These are phyloP conservation scores for Solanum hybrid DNA, from an alignment of 305 asterid species.

Conservation along the genomic window DNA sequence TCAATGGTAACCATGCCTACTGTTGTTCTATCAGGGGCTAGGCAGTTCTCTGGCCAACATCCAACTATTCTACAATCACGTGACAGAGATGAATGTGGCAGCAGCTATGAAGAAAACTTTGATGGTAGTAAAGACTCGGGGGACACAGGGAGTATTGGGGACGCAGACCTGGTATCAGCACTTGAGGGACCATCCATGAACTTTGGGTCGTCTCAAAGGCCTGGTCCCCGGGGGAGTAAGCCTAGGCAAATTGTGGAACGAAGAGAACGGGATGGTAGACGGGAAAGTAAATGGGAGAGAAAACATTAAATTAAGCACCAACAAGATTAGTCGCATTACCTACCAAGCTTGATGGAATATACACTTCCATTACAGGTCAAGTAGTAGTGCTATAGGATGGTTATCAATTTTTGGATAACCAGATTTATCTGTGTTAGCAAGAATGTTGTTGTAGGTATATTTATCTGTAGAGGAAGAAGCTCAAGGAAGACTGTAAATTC, in stretches of 20 bases:
- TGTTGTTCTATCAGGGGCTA: conserved; percentile 43
- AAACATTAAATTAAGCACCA: conserved; percentile 42
- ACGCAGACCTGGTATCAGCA: conserved; percentile 52
- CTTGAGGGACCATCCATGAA: conserved; percentile 58
- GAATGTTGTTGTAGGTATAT: neutral
- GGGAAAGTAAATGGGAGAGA: conserved; percentile 97
- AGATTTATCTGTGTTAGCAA: neutral
- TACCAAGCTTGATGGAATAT: neutral
- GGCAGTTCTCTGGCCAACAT: conserved; percentile 64
- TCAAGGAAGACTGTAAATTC: neutral
- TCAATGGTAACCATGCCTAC: conserved; percentile 29
- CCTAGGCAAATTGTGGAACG: conserved; percentile 76
- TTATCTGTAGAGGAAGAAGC: neutral
- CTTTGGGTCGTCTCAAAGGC: conserved; percentile 52
- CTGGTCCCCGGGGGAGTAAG: conserved; percentile 63
- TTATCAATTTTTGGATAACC: neutral
- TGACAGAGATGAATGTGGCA: conserved; percentile 76
- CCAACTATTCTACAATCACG: conserved; percentile 79
- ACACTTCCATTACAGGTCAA: neutral
- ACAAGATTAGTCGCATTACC: neutral
- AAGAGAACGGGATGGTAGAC: conserved; percentile 81
- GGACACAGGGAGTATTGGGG: conserved; percentile 87
- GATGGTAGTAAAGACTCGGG: conserved; percentile 80
- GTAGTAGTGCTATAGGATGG: neutral
- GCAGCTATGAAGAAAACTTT: conserved; percentile 71